Evolutionary conservation across 805 yeast species (phyloP).

Genomic region (Pachysolen tannophilus): DNA sequence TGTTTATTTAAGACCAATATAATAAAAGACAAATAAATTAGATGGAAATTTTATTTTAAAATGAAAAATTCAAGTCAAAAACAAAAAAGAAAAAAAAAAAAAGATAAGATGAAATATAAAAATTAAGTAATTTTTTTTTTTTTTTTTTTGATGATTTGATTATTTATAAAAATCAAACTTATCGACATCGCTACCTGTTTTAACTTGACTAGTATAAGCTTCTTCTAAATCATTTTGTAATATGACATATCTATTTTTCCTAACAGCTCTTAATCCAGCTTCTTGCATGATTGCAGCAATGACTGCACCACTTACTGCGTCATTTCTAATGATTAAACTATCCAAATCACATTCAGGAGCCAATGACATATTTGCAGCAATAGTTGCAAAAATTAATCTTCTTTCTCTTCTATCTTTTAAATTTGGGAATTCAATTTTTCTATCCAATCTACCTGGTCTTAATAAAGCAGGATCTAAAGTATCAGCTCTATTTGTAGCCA

Average conservation of each 20-base stretch:
- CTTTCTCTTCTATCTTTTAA: conserved; percentile 96
- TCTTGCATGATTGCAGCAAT: conserved; percentile 99
- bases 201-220: conserved; percentile 95
- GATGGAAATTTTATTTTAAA: neutral
- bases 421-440: conserved; percentile 96
- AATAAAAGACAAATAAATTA: no score
- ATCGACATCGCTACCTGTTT: conserved; percentile 90
- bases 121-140: neutral
- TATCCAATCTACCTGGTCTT: conserved; percentile 97
- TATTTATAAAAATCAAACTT: conserved; percentile 96
- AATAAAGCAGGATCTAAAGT: conserved; percentile 96
- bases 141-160: neutral
- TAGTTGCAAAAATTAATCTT: conserved; percentile 89
- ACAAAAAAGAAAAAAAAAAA: neutral
- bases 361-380: conserved; percentile 94
- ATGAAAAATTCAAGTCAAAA: neutral
- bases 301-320: conserved; percentile 93
- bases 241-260: conserved; percentile 96
- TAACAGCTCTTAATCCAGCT: conserved; percentile 97
- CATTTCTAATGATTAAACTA: conserved; percentile 89
- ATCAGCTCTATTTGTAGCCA: conserved; percentile 99
- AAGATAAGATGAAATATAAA: conserved; percentile 1
- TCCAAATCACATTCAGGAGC: conserved; percentile 98
- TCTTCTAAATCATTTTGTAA: conserved; percentile 95
- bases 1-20: no score